A percentile compares a stretch with the other conserved stretches of the same genome.
These are phyloP conservation scores for Tolypocladium tundrense DNA, from an alignment of 2,329 filamentous ascomycete genomes.

Conservation along the genomic window DNA sequence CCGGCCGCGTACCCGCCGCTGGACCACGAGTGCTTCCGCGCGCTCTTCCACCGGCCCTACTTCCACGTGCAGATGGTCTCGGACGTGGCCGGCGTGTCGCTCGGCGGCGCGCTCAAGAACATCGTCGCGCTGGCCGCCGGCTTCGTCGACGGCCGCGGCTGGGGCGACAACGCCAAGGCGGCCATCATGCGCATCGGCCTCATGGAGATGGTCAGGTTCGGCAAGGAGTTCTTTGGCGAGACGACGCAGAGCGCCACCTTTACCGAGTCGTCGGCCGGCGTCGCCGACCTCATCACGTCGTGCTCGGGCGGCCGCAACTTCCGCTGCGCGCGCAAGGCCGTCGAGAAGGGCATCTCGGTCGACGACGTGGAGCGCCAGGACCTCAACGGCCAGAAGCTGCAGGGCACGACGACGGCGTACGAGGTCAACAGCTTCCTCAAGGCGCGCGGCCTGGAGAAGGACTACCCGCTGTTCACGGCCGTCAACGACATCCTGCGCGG, in stretches of 20 bases:
- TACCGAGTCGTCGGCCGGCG: slow-evolving; percentile 91
- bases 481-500: slow-evolving; percentile 74
- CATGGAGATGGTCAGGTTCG: slow-evolving; percentile 93
- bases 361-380: slow-evolving; percentile 82
- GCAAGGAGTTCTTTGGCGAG: slow-evolving; percentile 82
- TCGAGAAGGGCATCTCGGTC: slow-evolving; percentile 69
- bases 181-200: slow-evolving; percentile 95
- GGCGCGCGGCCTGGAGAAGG: slow-evolving; percentile 62
- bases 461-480: slow-evolving; percentile 88
- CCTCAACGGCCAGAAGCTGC: slow-evolving; percentile 92
- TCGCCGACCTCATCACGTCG: slow-evolving; percentile 90
- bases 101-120: slow-evolving; percentile 93
- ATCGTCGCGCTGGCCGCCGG: slow-evolving; percentile 89
- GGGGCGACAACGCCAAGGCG: slow-evolving; percentile 99
- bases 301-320: slow-evolving; percentile 91
- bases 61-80: slow-evolving; percentile 93
- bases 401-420: slow-evolving; percentile 83
- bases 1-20: slow-evolving; percentile 78
- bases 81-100: slow-evolving; percentile 93
- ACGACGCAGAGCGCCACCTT: slow-evolving; percentile 77
- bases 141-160: slow-evolving; percentile 89
- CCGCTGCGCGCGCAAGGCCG: slow-evolving; percentile 80
- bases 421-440: slow-evolving; percentile 88
- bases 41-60: slow-evolving; percentile 89
- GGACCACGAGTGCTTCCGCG: slow-evolving; percentile 72